Base-by-base conservation (phyloP, 306 rosid species). In the Styphnolobium japonicum region DNA sequence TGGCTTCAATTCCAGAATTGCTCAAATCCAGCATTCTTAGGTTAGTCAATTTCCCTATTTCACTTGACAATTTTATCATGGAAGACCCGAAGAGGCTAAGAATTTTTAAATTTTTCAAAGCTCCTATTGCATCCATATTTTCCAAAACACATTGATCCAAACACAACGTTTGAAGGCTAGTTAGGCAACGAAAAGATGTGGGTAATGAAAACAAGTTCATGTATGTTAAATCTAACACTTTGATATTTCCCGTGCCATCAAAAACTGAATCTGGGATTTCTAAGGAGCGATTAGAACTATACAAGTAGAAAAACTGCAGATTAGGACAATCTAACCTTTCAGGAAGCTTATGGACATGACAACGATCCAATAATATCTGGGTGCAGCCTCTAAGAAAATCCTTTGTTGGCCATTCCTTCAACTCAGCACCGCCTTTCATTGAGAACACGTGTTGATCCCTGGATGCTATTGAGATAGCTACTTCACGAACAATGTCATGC, bases 401-500 rank as follows among this genome's bases (percentile, higher is more conserved):
- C 21, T 22, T 8, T 0, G 10, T 8, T 14, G 71, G 66, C 70
- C 51, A 16, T 11, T 66, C 73, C 6, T 21, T 31, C 19, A n/a
- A 14, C 2, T 4, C 12, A 19, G 6, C 22, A 0, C 2, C 27
- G 0, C 0, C 0, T 11, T 16, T 10, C 0, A 18, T 4, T 2
- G 0, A 0, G 0, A 79, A 21, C n/a, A 55, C 25, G 10, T 45
- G 60, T 31, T 70, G 7, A n/a, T 48, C 64, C 55, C 58, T 48
- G 0, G 11, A 36, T 0, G 81, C 70, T 25, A 81, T 31, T 4
- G 9, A 46, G 16, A 48, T 21, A 16, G 77, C 85, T 3, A 12
- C 73, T 10, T 72, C 69, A 9, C 25, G 61, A 16, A 55, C 71
- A 37, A 80, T 10, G 7, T 84, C 79, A 37, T 73, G 85, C 81